Conservation (phyloP, 139 green algal species). For the Tetraselmis striata region DNA sequence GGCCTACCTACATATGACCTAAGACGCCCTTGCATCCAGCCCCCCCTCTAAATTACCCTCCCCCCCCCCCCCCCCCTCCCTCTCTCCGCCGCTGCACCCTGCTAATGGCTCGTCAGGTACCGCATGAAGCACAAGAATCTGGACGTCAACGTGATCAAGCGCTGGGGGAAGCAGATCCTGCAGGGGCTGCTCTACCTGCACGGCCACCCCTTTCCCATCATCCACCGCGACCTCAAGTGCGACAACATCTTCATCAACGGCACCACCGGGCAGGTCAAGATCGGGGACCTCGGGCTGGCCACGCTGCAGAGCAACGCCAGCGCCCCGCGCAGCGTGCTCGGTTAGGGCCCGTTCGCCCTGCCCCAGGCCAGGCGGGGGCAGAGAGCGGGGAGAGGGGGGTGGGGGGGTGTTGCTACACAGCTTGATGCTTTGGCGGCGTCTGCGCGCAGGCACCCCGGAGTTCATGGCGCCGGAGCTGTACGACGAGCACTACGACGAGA, state of each 20-base stretch:
- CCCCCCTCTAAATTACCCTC: background rate
- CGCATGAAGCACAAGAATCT: slow-evolving; percentile 91
- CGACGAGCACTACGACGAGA: slow-evolving; percentile 98
- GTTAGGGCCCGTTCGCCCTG: too few species aligned
- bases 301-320: slow-evolving; percentile 82
- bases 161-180: slow-evolving; percentile 96
- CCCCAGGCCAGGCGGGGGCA: too few species aligned
- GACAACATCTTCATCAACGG: slow-evolving; percentile 97
- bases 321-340: slow-evolving; percentile 86
- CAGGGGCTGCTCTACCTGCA: slow-evolving; percentile 96
- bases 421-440: too few species aligned
- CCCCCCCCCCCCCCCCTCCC: too few species aligned
- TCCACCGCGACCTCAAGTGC: slow-evolving; percentile 88
- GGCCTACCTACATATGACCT: too few species aligned
- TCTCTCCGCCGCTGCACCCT: too few species aligned
- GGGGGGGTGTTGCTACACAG: too few species aligned
- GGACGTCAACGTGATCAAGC: slow-evolving; percentile 83
- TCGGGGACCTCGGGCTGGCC: slow-evolving; percentile 94
- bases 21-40: background rate
- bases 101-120: slow-evolving; percentile 76
- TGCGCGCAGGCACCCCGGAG: slow-evolving; percentile 83
- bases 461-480: slow-evolving; percentile 99
- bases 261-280: slow-evolving; percentile 93
- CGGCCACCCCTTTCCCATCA: slow-evolving; percentile 80
- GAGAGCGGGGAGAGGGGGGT: too few species aligned